A percentile compares a stretch with the other conserved stretches of the same genome.
phyloP scores from a whole-genome alignment of 176 grass and related monocot species.

The Aegilops speltoides region DNA sequence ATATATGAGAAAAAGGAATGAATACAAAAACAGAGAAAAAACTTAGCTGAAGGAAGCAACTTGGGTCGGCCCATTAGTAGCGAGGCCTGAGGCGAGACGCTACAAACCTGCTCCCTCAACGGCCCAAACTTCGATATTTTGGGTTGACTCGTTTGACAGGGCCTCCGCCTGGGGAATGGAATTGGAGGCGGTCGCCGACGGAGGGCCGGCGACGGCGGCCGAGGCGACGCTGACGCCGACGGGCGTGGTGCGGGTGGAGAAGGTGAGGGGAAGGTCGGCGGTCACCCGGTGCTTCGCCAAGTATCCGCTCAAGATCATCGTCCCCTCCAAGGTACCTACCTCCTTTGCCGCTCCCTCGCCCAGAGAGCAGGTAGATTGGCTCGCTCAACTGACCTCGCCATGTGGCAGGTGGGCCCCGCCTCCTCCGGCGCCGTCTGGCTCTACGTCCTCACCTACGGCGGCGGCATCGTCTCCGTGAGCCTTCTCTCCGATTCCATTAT shows the following conservation, averaged over 20 bases:
- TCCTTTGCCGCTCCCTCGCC: neutral
- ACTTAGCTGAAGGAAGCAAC: too few species aligned
- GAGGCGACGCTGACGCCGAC: constrained; percentile 23
- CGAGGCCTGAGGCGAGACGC: too few species aligned
- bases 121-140: neutral
- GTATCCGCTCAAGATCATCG: constrained; percentile 94
- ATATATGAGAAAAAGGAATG: too few species aligned
- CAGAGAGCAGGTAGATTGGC: neutral
- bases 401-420: constrained; percentile 45
- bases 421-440: constrained; percentile 65
- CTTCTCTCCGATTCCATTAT: neutral
- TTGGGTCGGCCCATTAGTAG: too few species aligned
- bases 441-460: constrained; percentile 84
- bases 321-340: constrained; percentile 58
- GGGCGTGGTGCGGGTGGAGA: constrained; percentile 71
- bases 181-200: neutral
- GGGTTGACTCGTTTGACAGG: neutral
- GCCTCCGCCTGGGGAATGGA: neutral
- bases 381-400: neutral
- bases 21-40: too few species aligned
- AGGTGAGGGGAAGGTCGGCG: constrained; percentile 65
- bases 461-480: constrained; percentile 91
- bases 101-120: neutral
- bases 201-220: neutral
- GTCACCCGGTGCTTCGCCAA: constrained; percentile 74